Percentiles rank a stretch among this genome's conserved stretches.
Conservation (phyloP, 176 grass and related monocot genomes). For the Triticum turgidum region DNA sequence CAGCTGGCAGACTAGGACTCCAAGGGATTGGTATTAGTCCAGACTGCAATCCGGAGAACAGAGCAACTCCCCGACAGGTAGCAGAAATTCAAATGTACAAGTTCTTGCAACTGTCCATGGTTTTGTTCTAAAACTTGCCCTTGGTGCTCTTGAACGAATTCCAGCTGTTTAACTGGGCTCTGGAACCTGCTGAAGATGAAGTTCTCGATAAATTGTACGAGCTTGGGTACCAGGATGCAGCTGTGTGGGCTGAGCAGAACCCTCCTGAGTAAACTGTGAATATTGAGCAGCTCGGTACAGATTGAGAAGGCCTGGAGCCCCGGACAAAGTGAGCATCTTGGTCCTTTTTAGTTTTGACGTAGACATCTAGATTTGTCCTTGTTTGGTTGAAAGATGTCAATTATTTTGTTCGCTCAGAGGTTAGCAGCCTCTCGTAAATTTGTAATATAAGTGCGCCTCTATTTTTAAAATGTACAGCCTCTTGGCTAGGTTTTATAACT, state of each 20-base stretch:
- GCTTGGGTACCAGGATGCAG: slow-evolving; percentile 78
- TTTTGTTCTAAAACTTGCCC: neutral
- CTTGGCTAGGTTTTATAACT: neutral
- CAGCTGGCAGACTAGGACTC: slow-evolving; percentile 56
- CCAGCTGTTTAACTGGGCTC: slow-evolving; percentile 98
- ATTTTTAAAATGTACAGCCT: neutral
- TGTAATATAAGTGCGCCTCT: neutral
- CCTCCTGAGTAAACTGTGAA: slow-evolving; percentile 28
- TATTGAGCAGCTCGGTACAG: slow-evolving; percentile 9
- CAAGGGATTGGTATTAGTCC: slow-evolving; percentile 85
- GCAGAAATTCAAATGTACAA: slow-evolving; percentile 2
- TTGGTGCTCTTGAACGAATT: slow-evolving; percentile 16
- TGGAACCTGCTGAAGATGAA: slow-evolving; percentile 89
- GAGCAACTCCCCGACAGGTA: slow-evolving; percentile 87
- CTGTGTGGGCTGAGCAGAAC: slow-evolving; percentile 72
- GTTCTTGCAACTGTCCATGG: slow-evolving; percentile 7
- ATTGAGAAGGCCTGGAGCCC: slow-evolving; percentile 3
- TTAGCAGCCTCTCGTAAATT: neutral
- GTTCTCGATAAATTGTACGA: slow-evolving; percentile 78
- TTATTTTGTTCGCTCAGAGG: neutral
- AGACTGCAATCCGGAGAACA: slow-evolving; percentile 88
- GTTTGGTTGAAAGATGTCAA: neutral
- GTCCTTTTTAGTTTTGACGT: neutral
- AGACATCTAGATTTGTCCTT: neutral
- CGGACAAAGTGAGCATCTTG: neutral